Percentiles rank a stretch among this genome's conserved stretches.
Evolutionary conservation across 108 stramenopile species (phyloP).

Genomic region (Discostella pseudostelligera): DNA sequence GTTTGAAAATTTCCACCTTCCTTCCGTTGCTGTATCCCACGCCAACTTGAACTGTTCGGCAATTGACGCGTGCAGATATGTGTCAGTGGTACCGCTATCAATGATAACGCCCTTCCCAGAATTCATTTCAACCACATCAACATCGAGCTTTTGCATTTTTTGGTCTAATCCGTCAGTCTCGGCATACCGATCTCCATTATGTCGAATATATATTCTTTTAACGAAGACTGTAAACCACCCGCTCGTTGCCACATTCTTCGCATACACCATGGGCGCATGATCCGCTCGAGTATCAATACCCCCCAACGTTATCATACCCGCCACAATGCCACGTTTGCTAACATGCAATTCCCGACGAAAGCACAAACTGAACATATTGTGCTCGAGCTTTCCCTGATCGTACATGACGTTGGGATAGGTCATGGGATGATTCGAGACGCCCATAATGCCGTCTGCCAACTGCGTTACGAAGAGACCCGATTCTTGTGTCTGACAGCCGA

Average conservation of each 20-base stretch:
- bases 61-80: conserved; percentile 74
- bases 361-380: conserved; percentile 71
- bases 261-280: conserved; percentile 49
- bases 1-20: conserved; percentile 15
- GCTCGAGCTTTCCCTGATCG: conserved; percentile 50
- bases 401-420: conserved; percentile 53
- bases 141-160: conserved; percentile 10
- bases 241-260: conserved; percentile 44
- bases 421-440: conserved; percentile 63
- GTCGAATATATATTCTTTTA: conserved; percentile 52
- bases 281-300: conserved; percentile 33
- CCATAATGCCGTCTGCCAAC: conserved; percentile 95
- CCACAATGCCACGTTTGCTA: conserved; percentile 42
- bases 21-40: conserved; percentile 59
- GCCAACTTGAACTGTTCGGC: conserved; percentile 56
- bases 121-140: conserved; percentile 44
- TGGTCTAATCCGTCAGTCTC: conserved; percentile 24
- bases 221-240: conserved; percentile 67
- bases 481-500: conserved; percentile 90
- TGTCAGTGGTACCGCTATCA: conserved; percentile 96
- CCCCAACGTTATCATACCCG: conserved; percentile 50
- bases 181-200: conserved; percentile 39
- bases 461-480: conserved; percentile 91
- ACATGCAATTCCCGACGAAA: conserved; percentile 49
- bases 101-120: conserved; percentile 92